These are phyloP conservation scores for Pseudogymnoascus sp. DNA, from an alignment of 2,329 filamentous ascomycete species.

Conservation along the genomic window DNA sequence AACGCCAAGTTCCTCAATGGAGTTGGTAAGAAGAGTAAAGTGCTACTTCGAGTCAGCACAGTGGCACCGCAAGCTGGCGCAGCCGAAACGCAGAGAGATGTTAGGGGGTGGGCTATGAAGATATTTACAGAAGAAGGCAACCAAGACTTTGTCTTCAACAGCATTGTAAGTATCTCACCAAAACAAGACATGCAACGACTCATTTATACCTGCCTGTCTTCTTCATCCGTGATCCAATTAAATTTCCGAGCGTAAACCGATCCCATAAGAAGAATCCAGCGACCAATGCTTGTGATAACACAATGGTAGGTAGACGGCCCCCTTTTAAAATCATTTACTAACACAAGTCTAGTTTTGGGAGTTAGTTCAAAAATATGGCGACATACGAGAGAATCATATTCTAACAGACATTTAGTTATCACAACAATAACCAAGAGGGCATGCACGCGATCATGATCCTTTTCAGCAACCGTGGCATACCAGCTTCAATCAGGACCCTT, in stretches of 20 bases:
- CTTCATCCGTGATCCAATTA: slow-evolving; percentile 38
- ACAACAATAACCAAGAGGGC: slow-evolving; percentile 39
- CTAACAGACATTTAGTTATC: background rate
- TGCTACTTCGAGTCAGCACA: slow-evolving; percentile 40
- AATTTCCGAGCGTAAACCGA: slow-evolving; percentile 38
- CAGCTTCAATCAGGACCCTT: slow-evolving; percentile 45
- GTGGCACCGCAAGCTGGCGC: slow-evolving; percentile 38
- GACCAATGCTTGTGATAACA: slow-evolving; percentile 31
- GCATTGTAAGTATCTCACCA: slow-evolving; percentile 17
- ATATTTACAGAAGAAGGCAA: slow-evolving; percentile 46
- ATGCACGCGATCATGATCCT: slow-evolving; percentile 51
- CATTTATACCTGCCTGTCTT: slow-evolving; percentile 30
- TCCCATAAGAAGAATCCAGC: slow-evolving; percentile 36
- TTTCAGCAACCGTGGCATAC: slow-evolving; percentile 49
- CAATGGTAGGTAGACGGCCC: slow-evolving; percentile 26
- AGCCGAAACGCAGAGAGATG: slow-evolving; percentile 40
- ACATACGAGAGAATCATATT: background rate
- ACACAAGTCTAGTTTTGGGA: slow-evolving; percentile 15
- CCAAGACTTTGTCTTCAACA: slow-evolving; percentile 40
- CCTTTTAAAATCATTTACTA: background rate
- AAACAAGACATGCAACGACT: background rate
- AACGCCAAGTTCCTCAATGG: slow-evolving; percentile 44
- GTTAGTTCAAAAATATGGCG: slow-evolving; percentile 10
- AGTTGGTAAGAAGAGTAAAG: slow-evolving; percentile 44
- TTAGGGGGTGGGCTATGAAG: slow-evolving; percentile 42